phyloP scores from a whole-genome alignment of 805 yeast species.

The Torulaspora franciscae region DNA sequence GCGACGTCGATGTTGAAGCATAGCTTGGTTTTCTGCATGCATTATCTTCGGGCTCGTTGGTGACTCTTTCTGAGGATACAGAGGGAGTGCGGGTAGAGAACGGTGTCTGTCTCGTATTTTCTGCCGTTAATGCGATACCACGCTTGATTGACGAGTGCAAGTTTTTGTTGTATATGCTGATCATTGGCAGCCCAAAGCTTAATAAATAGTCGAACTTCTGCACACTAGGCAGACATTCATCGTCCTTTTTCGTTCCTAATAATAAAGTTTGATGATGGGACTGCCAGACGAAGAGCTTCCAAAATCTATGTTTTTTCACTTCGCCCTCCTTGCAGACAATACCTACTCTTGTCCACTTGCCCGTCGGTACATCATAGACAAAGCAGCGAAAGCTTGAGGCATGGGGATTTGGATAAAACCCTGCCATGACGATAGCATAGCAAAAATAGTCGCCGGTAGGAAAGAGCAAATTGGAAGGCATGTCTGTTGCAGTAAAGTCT shows the following conservation, averaged over 20 bases:
- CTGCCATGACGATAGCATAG: conserved; percentile 57
- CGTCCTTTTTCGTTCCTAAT: conserved; percentile 43
- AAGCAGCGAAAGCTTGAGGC: conserved; percentile 28
- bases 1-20: conserved; percentile 23
- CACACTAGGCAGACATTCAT: conserved; percentile 34
- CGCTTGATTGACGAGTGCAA: conserved; percentile 14
- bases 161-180: conserved; percentile 38
- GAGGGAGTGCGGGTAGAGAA: conserved; percentile 2
- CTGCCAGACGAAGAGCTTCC: conserved; percentile 70
- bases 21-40: conserved; percentile 11
- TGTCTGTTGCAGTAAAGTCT: conserved; percentile 21
- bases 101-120: not conserved
- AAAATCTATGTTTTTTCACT: conserved; percentile 52
- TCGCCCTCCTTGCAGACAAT: conserved; percentile 49
- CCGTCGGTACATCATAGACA: conserved; percentile 31
- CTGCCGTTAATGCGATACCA: conserved; percentile 1
- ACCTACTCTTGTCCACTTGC: conserved; percentile 60
- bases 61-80: conserved; percentile 2
- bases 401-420: conserved; percentile 46
- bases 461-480: conserved; percentile 39
- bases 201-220: conserved; percentile 43
- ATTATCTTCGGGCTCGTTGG: not conserved
- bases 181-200: conserved; percentile 51
- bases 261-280: conserved; percentile 69
- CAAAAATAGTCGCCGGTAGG: conserved; percentile 66